These are phyloP conservation scores for Dittrichia graveolens DNA, from an alignment of 129 eudicot species.

Conservation along the genomic window DNA sequence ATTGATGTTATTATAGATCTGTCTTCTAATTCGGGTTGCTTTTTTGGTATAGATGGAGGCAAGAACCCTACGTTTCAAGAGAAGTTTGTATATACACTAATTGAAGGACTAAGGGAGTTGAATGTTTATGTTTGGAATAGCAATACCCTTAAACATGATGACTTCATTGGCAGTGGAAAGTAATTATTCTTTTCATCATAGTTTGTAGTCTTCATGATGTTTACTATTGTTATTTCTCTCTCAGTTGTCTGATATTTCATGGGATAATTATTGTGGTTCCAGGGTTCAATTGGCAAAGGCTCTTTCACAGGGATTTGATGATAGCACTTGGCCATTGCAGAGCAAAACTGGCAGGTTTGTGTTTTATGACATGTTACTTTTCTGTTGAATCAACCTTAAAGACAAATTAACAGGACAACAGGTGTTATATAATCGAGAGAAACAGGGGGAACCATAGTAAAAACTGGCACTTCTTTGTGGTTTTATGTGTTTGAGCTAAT, in stretches of 20 bases:
- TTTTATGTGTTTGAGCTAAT: not conserved
- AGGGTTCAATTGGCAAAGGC: constrained; percentile 87
- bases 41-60: constrained; percentile 74
- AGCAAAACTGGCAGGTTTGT: constrained; percentile 73
- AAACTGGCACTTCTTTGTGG: not conserved
- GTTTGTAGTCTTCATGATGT: not conserved
- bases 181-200: constrained; percentile 32
- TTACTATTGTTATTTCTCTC: not conserved
- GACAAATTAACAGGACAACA: not conserved
- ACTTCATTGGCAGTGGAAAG: constrained; percentile 93
- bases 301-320: constrained; percentile 76
- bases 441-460: too few relatives aligned
- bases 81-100: constrained; percentile 74
- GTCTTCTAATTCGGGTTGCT: constrained; percentile 16
- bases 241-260: not conserved
- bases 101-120: constrained; percentile 83
- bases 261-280: constrained; percentile 16
- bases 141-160: constrained; percentile 71
- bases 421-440: not conserved
- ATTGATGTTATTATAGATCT: constrained; percentile 9
- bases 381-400: not conserved
- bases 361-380: not conserved
- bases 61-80: constrained; percentile 93
- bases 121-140: constrained; percentile 85
- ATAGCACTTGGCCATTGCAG: constrained; percentile 86